A percentile compares a stretch with the other conserved stretches of the same genome.
Conservation (phyloP, 345 rosid genomes). For the Rhizophora apiculata region DNA sequence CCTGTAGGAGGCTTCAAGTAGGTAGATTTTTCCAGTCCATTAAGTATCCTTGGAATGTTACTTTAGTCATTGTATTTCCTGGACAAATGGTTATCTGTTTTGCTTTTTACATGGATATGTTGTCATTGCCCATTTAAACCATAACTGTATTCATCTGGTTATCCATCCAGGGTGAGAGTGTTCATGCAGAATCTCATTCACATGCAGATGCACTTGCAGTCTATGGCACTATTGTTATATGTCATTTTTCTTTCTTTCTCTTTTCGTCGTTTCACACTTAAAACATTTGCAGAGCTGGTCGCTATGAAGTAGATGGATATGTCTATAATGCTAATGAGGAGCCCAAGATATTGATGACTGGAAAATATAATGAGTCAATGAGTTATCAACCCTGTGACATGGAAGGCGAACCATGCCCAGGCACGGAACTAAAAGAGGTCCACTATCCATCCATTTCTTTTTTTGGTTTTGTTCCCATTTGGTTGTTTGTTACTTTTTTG, state of each 20-base stretch:
- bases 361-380: conserved; percentile 78
- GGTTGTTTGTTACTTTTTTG: not conserved
- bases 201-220: not conserved
- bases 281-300: not conserved
- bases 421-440: conserved; percentile 78
- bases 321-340: too few species aligned
- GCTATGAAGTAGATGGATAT: too few species aligned
- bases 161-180: not conserved
- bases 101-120: not conserved
- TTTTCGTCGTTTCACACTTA: not conserved
- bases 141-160: not conserved
- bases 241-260: not conserved
- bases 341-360: conserved; percentile 81
- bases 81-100: not conserved
- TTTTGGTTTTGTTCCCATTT: too few species aligned
- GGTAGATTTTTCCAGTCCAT: conserved; percentile 2
- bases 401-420: conserved; percentile 77
- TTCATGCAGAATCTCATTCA: not conserved
- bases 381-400: conserved; percentile 72
- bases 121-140: not conserved
- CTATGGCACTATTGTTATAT: not conserved
- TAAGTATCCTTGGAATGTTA: not conserved
- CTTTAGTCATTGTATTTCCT: not conserved
- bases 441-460: conserved; percentile 7
- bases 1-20: not conserved